Evolutionary conservation across 2,329 filamentous ascomycete genomes (phyloP).

Genomic region (Calonectria multiphialidica): DNA sequence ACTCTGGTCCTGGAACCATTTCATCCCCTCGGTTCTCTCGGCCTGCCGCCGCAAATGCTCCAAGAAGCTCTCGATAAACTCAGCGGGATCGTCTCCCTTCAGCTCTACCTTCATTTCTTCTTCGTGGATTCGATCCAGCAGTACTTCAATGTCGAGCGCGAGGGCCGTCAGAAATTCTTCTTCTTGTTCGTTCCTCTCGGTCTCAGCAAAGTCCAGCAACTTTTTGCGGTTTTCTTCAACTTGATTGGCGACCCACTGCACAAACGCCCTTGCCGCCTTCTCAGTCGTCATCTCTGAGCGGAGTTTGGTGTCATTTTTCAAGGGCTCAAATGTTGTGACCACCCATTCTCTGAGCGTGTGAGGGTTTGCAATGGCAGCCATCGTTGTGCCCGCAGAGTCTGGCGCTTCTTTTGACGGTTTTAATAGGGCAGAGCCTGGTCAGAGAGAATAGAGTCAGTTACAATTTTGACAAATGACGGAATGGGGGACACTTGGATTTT

Average conservation of each 20-base stretch:
- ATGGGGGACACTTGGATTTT: neutral
- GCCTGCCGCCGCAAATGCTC: neutral
- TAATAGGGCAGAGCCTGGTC: neutral
- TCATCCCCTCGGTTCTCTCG: neutral
- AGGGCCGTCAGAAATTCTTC: slow-evolving; percentile 3
- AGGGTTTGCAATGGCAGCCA: slow-evolving; percentile 2
- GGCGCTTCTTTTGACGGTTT: neutral
- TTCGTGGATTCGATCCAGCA: neutral
- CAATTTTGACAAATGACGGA: neutral
- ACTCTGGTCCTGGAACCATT: slow-evolving; percentile 8
- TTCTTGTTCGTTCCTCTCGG: slow-evolving; percentile 10
- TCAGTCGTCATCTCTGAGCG: slow-evolving; percentile 11
- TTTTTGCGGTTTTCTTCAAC: slow-evolving; percentile 8
- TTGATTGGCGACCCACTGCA: slow-evolving; percentile 8
- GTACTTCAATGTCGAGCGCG: neutral
- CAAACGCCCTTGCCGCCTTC: slow-evolving; percentile 3
- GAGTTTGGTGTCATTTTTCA: slow-evolving; percentile 16
- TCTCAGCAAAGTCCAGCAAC: slow-evolving; percentile 2
- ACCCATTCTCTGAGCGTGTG: slow-evolving; percentile 12
- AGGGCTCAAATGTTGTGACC: slow-evolving; percentile 11
- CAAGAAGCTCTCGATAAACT: slow-evolving; percentile 4
- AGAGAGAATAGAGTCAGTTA: neutral
- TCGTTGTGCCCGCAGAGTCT: neutral
- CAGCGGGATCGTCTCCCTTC: neutral
- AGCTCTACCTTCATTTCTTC: slow-evolving; percentile 2